phyloP scores from a whole-genome alignment of 768 basidiomycete genomes.

The Boletales sp. region DNA sequence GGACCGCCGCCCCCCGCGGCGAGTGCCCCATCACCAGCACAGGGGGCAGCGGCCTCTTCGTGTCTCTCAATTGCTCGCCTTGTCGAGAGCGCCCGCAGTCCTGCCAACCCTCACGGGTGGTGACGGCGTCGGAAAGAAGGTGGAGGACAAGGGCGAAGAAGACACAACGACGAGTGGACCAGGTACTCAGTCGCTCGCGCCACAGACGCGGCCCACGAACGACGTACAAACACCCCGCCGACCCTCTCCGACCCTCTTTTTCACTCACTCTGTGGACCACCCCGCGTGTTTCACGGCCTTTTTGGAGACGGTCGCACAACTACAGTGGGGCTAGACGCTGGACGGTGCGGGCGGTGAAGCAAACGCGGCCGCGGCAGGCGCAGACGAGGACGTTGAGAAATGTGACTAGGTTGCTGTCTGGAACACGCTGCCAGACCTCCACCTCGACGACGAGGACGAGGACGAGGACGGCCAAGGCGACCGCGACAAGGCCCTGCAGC shows the following conservation, averaged over 20 bases:
- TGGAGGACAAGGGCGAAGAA: conserved; percentile 14
- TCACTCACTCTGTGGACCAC: conserved; percentile 92
- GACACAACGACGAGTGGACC: conserved; percentile 28
- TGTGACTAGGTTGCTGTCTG: conserved; percentile 82
- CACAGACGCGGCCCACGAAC: conserved; percentile 13
- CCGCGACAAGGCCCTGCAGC: conserved; percentile 62
- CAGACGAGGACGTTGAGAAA: conserved; percentile 51
- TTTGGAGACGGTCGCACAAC: conserved; percentile 78
- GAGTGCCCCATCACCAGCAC: conserved; percentile 18
- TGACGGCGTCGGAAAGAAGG: conserved; percentile 21
- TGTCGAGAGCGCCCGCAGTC: conserved; percentile 53
- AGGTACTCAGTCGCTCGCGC: conserved; percentile 8
- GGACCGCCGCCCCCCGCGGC: conserved; percentile 40
- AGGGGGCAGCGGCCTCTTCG: conserved; percentile 43
- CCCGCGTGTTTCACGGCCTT: conserved; percentile 79
- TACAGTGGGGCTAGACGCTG: conserved; percentile 77
- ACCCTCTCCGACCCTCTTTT: conserved; percentile 83
- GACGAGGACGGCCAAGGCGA: conserved; percentile 8
- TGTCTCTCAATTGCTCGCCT: conserved; percentile 79
- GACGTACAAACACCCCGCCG: conserved; percentile 32
- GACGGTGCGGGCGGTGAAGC: conserved; percentile 31
- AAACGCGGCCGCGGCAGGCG: conserved; percentile 7
- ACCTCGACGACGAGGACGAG: conserved; percentile 49
- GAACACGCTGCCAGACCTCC: conserved; percentile 94
- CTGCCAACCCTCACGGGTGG: conserved; percentile 38